Conservation (phyloP, 768 basidiomycete genomes). For the Tulasnella sp. region DNA sequence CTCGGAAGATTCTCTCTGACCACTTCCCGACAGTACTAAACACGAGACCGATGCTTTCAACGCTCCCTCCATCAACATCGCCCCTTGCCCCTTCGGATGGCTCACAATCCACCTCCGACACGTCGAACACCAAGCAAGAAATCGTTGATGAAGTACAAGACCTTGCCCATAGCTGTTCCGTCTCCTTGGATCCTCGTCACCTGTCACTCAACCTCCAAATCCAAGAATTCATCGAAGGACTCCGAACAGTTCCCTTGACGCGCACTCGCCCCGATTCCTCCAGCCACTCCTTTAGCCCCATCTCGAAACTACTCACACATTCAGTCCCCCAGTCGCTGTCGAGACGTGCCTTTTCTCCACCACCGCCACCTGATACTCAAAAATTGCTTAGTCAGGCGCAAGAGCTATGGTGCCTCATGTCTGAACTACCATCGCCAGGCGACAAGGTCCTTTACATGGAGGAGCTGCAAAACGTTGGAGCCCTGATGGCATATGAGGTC, state of each 20-base stretch:
- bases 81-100: neutral
- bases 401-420: conserved; percentile 55
- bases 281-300: conserved; percentile 26
- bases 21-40: conserved; percentile 67
- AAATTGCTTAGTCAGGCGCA: conserved; percentile 45
- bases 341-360: neutral
- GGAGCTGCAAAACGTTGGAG: conserved; percentile 65
- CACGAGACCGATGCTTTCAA: neutral
- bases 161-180: conserved; percentile 1
- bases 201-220: conserved; percentile 78
- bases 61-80: neutral
- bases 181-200: conserved; percentile 63
- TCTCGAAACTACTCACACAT: neutral
- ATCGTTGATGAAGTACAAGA: neutral
- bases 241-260: conserved; percentile 58
- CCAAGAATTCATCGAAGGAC: conserved; percentile 75
- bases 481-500: conserved; percentile 71
- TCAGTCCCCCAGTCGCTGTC: neutral
- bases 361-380: neutral
- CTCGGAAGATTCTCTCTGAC: conserved; percentile 50
- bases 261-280: neutral
- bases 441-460: conserved; percentile 53
- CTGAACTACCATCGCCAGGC: conserved; percentile 40
- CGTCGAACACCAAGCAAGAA: neutral
- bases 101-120: neutral